These are phyloP conservation scores for Alternaria conjuncta DNA, from an alignment of 2,329 filamentous ascomycete species.

Conservation along the genomic window DNA sequence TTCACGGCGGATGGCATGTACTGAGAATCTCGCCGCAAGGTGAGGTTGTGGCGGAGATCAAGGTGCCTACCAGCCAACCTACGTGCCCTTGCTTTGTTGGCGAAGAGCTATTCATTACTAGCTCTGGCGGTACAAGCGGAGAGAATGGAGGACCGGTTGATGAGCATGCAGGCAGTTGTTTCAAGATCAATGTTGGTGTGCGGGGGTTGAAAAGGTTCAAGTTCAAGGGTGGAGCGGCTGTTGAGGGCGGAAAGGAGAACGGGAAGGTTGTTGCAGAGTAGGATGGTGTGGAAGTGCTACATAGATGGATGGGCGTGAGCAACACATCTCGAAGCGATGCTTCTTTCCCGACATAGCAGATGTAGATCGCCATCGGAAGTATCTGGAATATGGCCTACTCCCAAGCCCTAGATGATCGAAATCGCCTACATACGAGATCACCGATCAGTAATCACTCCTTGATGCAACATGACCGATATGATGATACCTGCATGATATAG, in stretches of 20 bases:
- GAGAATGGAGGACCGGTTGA: constrained; percentile 68
- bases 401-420: background rate
- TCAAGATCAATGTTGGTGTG: constrained; percentile 78
- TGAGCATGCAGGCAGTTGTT: constrained; percentile 72
- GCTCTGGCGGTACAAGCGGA: constrained; percentile 57
- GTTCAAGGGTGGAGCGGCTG: constrained; percentile 39
- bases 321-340: background rate
- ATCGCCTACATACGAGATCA: background rate
- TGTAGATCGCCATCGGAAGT: background rate
- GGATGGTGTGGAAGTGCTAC: background rate
- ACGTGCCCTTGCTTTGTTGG: constrained; percentile 84
- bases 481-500: background rate
- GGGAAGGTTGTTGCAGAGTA: constrained; percentile 37
- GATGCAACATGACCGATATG: background rate
- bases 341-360: background rate
- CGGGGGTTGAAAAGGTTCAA: constrained; percentile 58
- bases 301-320: background rate
- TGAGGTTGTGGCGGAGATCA: constrained; percentile 74
- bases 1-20: constrained; percentile 80
- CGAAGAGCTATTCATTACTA: constrained; percentile 77
- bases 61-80: constrained; percentile 76
- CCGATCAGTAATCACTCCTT: background rate
- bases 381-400: background rate
- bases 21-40: constrained; percentile 75
- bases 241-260: constrained; percentile 40